These are phyloP conservation scores for Monosporascus sp. DNA, from an alignment of 2,329 filamentous ascomycete genomes.

Conservation along the genomic window DNA sequence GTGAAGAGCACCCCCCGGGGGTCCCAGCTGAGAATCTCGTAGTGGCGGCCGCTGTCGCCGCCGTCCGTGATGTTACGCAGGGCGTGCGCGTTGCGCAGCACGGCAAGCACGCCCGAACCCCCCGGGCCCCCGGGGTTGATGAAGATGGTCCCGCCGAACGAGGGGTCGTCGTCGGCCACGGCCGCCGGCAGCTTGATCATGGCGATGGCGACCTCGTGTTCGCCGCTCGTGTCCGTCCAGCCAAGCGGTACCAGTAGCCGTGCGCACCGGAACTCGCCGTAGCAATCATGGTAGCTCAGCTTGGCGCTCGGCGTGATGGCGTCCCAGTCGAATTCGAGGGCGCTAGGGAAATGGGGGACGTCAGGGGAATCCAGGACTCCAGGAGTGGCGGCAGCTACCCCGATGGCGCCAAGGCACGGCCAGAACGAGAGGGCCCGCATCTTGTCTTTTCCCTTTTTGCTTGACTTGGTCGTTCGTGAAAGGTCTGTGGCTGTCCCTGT, in stretches of 20 bases:
- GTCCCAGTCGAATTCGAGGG: conserved; percentile 30
- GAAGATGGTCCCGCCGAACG: conserved; percentile 38
- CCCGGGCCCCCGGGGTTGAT: conserved; percentile 42
- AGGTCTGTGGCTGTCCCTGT: too few relatives aligned
- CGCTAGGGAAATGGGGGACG: too few relatives aligned
- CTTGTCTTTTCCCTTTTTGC: too few relatives aligned
- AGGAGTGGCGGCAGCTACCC: too few relatives aligned
- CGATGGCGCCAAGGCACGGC: neutral
- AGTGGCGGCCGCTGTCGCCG: conserved; percentile 24
- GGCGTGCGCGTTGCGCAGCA: conserved; percentile 19
- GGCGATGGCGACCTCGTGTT: conserved; percentile 32
- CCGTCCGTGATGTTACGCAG: conserved; percentile 24
- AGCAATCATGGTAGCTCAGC: conserved; percentile 37
- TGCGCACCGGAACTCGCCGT: conserved; percentile 33
- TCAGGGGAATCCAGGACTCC: too few relatives aligned
- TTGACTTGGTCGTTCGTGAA: too few relatives aligned
- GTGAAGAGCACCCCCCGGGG: conserved; percentile 36
- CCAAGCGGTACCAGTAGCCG: conserved; percentile 39
- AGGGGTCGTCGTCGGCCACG: conserved; percentile 31
- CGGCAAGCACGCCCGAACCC: conserved; percentile 31
- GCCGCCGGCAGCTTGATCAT: conserved; percentile 35
- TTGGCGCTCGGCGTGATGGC: conserved; percentile 28
- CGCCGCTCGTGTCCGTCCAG: conserved; percentile 24
- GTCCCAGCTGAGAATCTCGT: conserved; percentile 40
- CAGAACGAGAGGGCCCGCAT: too few relatives aligned